phyloP scores from a whole-genome alignment of 495 filamentous ascomycete genomes.

The Schizothecium vesticola region DNA sequence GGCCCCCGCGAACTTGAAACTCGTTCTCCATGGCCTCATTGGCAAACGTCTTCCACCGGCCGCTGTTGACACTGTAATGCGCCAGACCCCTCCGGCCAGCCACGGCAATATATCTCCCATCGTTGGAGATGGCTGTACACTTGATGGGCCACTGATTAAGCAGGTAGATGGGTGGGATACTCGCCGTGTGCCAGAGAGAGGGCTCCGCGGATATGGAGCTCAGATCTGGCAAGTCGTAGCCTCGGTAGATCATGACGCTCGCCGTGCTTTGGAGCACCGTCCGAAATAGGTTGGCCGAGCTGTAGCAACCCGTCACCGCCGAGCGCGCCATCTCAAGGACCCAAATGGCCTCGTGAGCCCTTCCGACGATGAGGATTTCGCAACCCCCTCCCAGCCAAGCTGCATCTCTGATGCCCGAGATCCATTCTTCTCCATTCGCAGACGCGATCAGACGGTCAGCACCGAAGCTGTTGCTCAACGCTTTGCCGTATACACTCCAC shows the following conservation, averaged over 20 bases:
- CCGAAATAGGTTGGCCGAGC: slow-evolving; percentile 79
- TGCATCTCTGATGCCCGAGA: slow-evolving; percentile 66
- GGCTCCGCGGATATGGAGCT: slow-evolving; percentile 90
- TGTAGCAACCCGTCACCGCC: slow-evolving; percentile 83
- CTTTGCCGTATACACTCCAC: slow-evolving; percentile 96
- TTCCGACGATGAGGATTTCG: slow-evolving; percentile 68
- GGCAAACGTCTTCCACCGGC: slow-evolving; percentile 91
- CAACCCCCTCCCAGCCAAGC: slow-evolving; percentile 85
- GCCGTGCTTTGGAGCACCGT: slow-evolving; percentile 83
- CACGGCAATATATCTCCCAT: slow-evolving; percentile 91
- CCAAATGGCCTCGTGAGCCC: slow-evolving; percentile 74
- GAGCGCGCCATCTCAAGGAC: slow-evolving; percentile 86
- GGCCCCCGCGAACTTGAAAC: slow-evolving; percentile 87
- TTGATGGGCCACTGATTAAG: slow-evolving; percentile 89
- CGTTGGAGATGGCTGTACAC: slow-evolving; percentile 75
- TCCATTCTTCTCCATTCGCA: slow-evolving; percentile 69
- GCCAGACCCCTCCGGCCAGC: slow-evolving; percentile 88
- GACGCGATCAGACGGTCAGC: slow-evolving; percentile 59
- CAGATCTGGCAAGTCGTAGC: slow-evolving; percentile 83
- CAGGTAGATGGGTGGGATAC: slow-evolving; percentile 79
- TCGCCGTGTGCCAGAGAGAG: slow-evolving; percentile 85
- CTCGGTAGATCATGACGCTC: slow-evolving; percentile 83
- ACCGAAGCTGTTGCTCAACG: slow-evolving; percentile 72
- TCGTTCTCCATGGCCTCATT: slow-evolving; percentile 77
- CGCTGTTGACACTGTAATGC: slow-evolving; percentile 92